Evolutionary conservation across 305 asterid species (phyloP).

Genomic region (Fraxinus latifolia): DNA sequence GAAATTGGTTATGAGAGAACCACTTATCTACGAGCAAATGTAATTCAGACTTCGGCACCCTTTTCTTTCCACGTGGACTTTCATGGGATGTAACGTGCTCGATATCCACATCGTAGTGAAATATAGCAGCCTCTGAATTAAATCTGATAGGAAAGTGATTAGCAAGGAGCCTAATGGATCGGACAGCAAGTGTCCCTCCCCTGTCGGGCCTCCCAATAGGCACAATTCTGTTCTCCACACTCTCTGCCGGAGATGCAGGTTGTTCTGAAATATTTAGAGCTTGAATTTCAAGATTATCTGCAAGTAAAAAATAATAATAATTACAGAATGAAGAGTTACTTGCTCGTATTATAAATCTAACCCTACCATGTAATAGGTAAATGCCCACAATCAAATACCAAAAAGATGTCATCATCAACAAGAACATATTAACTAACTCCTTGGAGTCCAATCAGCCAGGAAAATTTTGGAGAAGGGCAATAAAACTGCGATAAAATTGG

Average conservation of each 20-base stretch:
- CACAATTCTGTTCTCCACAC: constrained; percentile 21
- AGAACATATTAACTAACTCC: background rate
- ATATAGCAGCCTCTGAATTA: constrained; percentile 29
- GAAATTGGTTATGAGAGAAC: constrained; percentile 29
- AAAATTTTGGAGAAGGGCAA: background rate
- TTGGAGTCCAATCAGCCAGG: background rate
- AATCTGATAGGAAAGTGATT: constrained; percentile 58
- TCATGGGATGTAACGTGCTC: constrained; percentile 28
- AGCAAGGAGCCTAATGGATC: constrained; percentile 38
- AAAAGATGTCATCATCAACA: background rate
- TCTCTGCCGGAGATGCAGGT: constrained; percentile 1
- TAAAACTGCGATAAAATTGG: background rate
- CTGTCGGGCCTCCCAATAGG: constrained; percentile 51
- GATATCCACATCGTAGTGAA: constrained; percentile 53
- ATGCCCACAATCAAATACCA: background rate
- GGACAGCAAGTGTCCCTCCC: constrained; percentile 39
- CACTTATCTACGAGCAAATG: constrained; percentile 40
- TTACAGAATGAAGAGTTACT: background rate
- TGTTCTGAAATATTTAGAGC: constrained; percentile 26
- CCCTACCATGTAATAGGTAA: background rate
- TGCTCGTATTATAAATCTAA: background rate
- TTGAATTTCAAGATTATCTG: constrained; percentile 28
- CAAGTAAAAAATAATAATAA: background rate
- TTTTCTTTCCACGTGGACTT: constrained; percentile 18
- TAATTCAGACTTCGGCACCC: constrained; percentile 35